A percentile compares a stretch with the other conserved stretches of the same genome.
These are phyloP conservation scores for Fusarium coffeatum DNA, from an alignment of 2,329 filamentous ascomycete genomes.

Conservation along the genomic window DNA sequence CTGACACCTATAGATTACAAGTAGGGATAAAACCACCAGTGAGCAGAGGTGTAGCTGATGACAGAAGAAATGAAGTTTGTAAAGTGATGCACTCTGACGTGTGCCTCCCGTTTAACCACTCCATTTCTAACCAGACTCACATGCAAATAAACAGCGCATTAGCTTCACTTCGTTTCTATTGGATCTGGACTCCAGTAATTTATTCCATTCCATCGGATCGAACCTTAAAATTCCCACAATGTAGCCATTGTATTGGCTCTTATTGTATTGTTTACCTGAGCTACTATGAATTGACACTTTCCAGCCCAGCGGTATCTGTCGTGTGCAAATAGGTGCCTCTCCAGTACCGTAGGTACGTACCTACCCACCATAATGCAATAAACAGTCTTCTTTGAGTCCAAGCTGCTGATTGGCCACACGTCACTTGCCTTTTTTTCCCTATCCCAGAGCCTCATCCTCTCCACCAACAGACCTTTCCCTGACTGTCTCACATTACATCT, in stretches of 20 bases:
- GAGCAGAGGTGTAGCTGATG: background rate
- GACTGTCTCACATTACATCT: background rate
- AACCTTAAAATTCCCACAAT: constrained; percentile 14
- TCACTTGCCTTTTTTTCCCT: background rate
- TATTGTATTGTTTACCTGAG: background rate
- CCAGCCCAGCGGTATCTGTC: background rate
- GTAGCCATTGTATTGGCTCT: constrained; percentile 5
- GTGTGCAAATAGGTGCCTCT: background rate
- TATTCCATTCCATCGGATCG: background rate
- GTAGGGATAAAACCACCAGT: background rate
- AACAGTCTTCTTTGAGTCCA: background rate
- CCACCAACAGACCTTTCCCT: constrained; percentile 27
- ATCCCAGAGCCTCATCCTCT: constrained; percentile 22
- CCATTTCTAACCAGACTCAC: constrained; percentile 17
- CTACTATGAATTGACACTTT: background rate
- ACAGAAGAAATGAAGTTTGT: constrained; percentile 4
- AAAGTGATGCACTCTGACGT: constrained; percentile 27
- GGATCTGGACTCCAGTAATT: background rate
- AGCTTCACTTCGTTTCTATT: background rate
- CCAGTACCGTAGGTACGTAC: background rate
- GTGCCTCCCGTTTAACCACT: background rate
- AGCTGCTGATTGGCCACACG: constrained; percentile 20
- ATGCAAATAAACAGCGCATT: constrained; percentile 21
- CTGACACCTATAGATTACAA: background rate
- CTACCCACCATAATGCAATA: background rate